A percentile compares a stretch with the other conserved stretches of the same genome.
These are phyloP conservation scores for Tillandsia fasciculata DNA, from an alignment of 176 grass and related monocot genomes.

Conservation along the genomic window DNA sequence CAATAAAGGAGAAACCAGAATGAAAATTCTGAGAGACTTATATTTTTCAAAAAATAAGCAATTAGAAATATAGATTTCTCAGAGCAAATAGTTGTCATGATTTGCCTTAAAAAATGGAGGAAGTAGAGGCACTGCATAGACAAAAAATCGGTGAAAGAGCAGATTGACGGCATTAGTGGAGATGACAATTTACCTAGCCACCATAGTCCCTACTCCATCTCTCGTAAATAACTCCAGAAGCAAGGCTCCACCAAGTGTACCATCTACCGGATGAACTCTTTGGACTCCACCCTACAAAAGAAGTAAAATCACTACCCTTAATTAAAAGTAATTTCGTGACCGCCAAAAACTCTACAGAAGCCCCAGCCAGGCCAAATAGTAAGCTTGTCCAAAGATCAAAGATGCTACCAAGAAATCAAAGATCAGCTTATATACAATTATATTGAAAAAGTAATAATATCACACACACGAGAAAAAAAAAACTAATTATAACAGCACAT, in stretches of 20 bases:
- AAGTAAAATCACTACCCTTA: background rate
- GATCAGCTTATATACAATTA: background rate
- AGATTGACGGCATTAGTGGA: background rate
- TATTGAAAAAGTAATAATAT: too few relatives aligned
- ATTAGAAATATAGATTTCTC: background rate
- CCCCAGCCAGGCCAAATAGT: background rate
- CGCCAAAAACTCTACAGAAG: background rate
- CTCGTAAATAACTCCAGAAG: constrained; percentile 85
- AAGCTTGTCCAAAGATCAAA: background rate
- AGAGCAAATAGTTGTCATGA: background rate
- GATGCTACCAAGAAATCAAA: background rate
- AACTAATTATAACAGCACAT: background rate
- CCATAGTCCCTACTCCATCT: constrained; percentile 89
- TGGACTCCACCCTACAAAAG: constrained; percentile 71
- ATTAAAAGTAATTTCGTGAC: background rate
- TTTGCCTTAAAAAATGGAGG: background rate
- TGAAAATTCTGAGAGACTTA: too few relatives aligned
- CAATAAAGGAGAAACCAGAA: too few relatives aligned
- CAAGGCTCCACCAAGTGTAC: constrained; percentile 74
- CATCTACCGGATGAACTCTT: constrained; percentile 93
- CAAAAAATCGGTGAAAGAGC: background rate
- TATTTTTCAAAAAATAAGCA: too few relatives aligned
- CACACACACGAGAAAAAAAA: background rate
- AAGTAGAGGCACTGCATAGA: too few relatives aligned
- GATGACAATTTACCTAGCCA: constrained; percentile 57